Evolutionary conservation across 2,329 filamentous ascomycete genomes (phyloP).

Genomic region (Pestalotiopsis sp.): DNA sequence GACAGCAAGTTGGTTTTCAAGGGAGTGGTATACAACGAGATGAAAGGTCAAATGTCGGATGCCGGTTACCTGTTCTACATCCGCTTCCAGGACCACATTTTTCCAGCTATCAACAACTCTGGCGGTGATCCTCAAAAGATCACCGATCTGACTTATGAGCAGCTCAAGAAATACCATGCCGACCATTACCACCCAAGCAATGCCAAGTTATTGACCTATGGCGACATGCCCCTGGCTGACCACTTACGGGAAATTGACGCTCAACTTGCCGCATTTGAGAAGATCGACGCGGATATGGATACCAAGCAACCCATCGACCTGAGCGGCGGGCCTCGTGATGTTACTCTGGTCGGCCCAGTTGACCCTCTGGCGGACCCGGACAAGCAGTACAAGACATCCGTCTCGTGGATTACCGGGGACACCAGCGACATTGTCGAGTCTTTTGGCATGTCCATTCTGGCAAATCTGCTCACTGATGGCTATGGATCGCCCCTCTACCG

Average conservation of each 20-base stretch:
- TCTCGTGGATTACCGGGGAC: constrained; percentile 90
- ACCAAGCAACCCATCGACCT: constrained; percentile 79
- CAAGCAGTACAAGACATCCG: constrained; percentile 90
- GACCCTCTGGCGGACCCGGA: constrained; percentile 86
- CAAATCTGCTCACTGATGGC: constrained; percentile 85
- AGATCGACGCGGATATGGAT: constrained; percentile 68
- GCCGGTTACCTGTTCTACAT: constrained; percentile 96
- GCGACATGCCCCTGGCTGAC: constrained; percentile 82
- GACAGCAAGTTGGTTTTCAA: constrained; percentile 85
- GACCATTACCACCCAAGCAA: constrained; percentile 98
- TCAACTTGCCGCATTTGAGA: constrained; percentile 74
- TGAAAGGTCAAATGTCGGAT: constrained; percentile 99
- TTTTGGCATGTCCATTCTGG: constrained; percentile 82
- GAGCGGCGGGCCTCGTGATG: constrained; percentile 63
- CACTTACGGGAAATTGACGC: constrained; percentile 80
- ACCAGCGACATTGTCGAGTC: constrained; percentile 82
- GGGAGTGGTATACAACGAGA: constrained; percentile 98
- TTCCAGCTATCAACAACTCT: constrained; percentile 93
- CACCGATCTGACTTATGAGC: constrained; percentile 89
- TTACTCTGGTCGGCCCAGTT: constrained; percentile 77
- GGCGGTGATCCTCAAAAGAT: constrained; percentile 96
- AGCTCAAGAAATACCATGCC: constrained; percentile 84
- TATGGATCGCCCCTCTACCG: constrained; percentile 94
- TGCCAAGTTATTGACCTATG: constrained; percentile 93
- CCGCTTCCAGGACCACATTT: constrained; percentile 90